A percentile compares a stretch with the other conserved stretches of the same genome.
Conservation (phyloP, 768 basidiomycete genomes). For the Trametes elegans region DNA sequence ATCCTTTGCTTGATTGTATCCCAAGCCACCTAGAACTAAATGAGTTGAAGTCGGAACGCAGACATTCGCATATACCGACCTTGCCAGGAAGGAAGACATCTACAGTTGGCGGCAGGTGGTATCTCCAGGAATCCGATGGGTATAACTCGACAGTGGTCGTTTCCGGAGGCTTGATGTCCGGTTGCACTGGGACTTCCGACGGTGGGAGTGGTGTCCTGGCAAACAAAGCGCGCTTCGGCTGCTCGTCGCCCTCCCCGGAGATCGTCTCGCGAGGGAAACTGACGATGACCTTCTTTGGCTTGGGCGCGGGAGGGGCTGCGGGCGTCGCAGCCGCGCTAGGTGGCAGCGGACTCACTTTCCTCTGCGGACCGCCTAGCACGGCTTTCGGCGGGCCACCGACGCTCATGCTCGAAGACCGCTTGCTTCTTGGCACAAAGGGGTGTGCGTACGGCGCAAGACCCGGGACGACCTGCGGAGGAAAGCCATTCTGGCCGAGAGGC, state of each 20-base stretch:
- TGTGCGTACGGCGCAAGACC: constrained; percentile 32
- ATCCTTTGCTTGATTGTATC: constrained; percentile 64
- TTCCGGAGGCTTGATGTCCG: constrained; percentile 31
- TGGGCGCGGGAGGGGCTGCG: constrained; percentile 32
- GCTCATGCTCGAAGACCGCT: constrained; percentile 64
- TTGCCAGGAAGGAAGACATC: constrained; percentile 84
- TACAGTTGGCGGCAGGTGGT: constrained; percentile 58
- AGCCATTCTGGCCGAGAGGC: constrained; percentile 60
- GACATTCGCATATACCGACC: constrained; percentile 39
- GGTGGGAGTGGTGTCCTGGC: constrained; percentile 55
- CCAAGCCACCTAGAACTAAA: constrained; percentile 59
- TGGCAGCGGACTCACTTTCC: constrained; percentile 71
- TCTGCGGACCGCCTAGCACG: constrained; percentile 72
- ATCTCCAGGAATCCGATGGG: constrained; percentile 64
- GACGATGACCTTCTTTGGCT: constrained; percentile 66
- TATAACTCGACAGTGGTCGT: constrained; percentile 49
- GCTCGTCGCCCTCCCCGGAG: constrained; percentile 33
- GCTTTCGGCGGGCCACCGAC: constrained; percentile 90
- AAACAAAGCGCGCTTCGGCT: constrained; percentile 49
- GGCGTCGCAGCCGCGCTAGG: constrained; percentile 34
- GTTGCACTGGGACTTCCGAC: constrained; percentile 34
- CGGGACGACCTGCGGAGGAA: constrained; percentile 43
- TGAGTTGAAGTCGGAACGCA: constrained; percentile 4
- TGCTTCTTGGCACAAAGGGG: constrained; percentile 58
- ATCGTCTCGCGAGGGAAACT: constrained; percentile 72